Evolutionary conservation across 495 filamentous ascomycete genomes (phyloP), one percentile per base, ranked within the genome.

Genomic region (Xylaria nigripes): DNA sequence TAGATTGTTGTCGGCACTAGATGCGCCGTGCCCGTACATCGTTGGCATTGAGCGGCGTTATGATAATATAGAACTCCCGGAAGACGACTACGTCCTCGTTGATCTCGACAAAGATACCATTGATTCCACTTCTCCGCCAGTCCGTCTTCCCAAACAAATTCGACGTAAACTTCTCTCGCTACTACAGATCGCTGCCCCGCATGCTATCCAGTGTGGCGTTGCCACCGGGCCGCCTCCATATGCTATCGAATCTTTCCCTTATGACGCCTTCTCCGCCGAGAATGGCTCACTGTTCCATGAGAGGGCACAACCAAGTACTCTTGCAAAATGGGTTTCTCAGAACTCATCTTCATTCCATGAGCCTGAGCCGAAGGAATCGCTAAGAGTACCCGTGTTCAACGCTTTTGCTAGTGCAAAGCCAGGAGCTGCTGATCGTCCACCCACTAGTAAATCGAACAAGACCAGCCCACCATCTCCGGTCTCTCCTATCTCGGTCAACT

Each of bases 1-100:
- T 16, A 81, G 92, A 27, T 72, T 97, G 32, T 75, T 97, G 15
- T 89, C 91, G 51, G 90, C 89, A 7, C 76, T 97, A 18, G 92
- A 97, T 62, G 93, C 93, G 1, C 93, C 93, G 16, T 97, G 93
- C 57, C 93, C 93, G 0, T 98, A 96, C 63, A 96, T 98, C 54
- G 87, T 96, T 18, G 93, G 93, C 42, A 88, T 98, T 36, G 93
- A 98, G 68, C 79, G 89, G 49, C 81, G 93, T 38, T 98, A 96
- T 69, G 93, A 96, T 57, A 86, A 86, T 58, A 82, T 94, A 47
- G 87, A 94, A 54, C 78, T 96, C 30, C 93, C 93, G 0, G 88
- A 95, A n/a, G 93, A 97, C 61, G 93, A 97, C 64, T 96, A 92
- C 65, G 90, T 96, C 16, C 71, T 96, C 29, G 90, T 96, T 38